These are phyloP conservation scores for Haematococcus lacustris DNA, from an alignment of 139 green algal genomes.

Conservation along the genomic window DNA sequence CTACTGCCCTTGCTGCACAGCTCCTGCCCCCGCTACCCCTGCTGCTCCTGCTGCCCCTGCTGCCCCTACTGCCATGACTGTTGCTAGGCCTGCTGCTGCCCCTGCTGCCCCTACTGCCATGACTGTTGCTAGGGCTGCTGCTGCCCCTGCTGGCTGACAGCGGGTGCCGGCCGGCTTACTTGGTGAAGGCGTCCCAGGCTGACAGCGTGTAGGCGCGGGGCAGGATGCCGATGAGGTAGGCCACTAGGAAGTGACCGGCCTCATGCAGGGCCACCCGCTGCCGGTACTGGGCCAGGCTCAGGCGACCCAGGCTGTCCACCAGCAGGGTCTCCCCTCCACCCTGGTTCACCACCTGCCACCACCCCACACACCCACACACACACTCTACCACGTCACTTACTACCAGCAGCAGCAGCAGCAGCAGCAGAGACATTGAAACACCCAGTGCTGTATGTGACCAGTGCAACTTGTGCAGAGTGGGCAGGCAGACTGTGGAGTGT, in stretches of 20 bases:
- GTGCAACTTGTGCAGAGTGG: too few relatives aligned
- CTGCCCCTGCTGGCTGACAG: too few relatives aligned
- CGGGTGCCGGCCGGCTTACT: slow-evolving; percentile 19
- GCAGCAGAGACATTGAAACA: too few relatives aligned
- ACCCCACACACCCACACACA: not conserved
- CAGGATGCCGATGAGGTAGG: slow-evolving; percentile 88
- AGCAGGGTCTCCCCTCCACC: slow-evolving; percentile 72
- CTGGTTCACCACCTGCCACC: slow-evolving; percentile 32
- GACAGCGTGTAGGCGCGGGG: slow-evolving; percentile 84
- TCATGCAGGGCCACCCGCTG: slow-evolving; percentile 77
- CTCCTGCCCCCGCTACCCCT: not conserved
- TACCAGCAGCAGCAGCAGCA: too few relatives aligned
- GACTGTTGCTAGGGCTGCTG: too few relatives aligned
- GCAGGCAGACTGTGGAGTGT: too few relatives aligned
- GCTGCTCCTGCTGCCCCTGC: not conserved
- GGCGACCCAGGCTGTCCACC: slow-evolving; percentile 61
- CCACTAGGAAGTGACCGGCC: slow-evolving; percentile 90
- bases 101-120: too few relatives aligned
- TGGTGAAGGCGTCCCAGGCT: slow-evolving; percentile 69
- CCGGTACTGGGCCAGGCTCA: slow-evolving; percentile 49
- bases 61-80: too few relatives aligned
- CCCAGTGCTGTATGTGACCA: too few relatives aligned
- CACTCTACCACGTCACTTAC: too few relatives aligned
- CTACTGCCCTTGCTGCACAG: not conserved
- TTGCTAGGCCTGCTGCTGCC: too few relatives aligned